Evolutionary conservation across 1,139 yeast genomes (phyloP), one percentile per base, ranked within the genome.

Genomic region (Taiozyma onychis): DNA sequence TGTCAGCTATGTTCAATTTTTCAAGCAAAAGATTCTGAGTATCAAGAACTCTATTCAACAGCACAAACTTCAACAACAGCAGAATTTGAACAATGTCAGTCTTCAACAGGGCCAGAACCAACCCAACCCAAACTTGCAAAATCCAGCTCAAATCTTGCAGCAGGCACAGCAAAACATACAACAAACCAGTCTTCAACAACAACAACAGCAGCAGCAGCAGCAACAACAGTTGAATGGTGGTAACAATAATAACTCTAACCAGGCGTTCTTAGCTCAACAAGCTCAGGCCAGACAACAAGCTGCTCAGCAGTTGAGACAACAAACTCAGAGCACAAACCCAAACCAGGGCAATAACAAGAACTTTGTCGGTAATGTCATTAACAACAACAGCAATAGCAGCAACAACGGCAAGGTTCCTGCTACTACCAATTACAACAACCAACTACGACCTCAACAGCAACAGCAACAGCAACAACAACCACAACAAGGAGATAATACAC

Each of bases 241-340:
- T 13, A 44, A 30, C 34, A 16, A 9, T 39, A 43, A 18, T 35
- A 62, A 65, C 56, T 65, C 66, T 39, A 62, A 65, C n/a, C 74
- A 72, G 51, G 60, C 68, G 54, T 69, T 76, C 57, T 62, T 77
- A 54, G 78, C 76, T 51, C 80, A 77, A 54, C 81, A 77, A 57
- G 76, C 78, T 6, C 80, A 75, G 57, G 77, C 76, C 1, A 69
- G 79, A 57, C 80, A 74, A 58, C 80, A 73, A 53, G 79, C 75
- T 46, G 69, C 67, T 18, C 70, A 67, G 4, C 69, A 67, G 51
- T 66, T 64, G 45, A 51, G 64, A 32, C 48, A 50, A 18, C 55
- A 46, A n/a, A 58, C 52, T 28, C 54, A 49, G 44, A 60, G 50
- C 45, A 51, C 50, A 14, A 59, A 54, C 26, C 54, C 47, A 13